Conservation (phyloP, 2,329 filamentous ascomycete genomes). For the Neocatenulostroma microsporum region DNA sequence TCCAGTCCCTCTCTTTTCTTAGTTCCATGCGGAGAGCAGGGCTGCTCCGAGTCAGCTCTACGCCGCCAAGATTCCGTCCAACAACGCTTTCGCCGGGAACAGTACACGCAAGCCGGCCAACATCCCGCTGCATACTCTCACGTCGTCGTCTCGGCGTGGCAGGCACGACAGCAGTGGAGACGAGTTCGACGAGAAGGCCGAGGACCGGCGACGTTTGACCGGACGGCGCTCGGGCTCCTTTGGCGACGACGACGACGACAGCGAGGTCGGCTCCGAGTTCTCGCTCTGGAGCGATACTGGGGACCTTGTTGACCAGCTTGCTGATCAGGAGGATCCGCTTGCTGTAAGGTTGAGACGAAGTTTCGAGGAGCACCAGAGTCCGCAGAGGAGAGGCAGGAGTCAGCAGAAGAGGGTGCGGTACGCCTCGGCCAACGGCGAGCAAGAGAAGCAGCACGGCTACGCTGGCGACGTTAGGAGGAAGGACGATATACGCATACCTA, state of each 20-base stretch:
- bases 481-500: slow-evolving; percentile 77
- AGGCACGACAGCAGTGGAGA: slow-evolving; percentile 33
- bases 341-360: slow-evolving; percentile 60
- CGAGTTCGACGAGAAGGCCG: slow-evolving; percentile 39
- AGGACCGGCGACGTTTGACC: slow-evolving; percentile 39
- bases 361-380: slow-evolving; percentile 44
- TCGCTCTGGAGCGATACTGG: slow-evolving; percentile 90
- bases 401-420: slow-evolving; percentile 64
- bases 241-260: slow-evolving; percentile 12
- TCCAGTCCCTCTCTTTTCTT: neutral
- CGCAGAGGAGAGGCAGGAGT: slow-evolving; percentile 18
- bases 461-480: slow-evolving; percentile 40
- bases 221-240: slow-evolving; percentile 28
- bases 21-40: slow-evolving; percentile 7
- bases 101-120: slow-evolving; percentile 65
- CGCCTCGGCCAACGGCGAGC: slow-evolving; percentile 33
- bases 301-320: slow-evolving; percentile 86
- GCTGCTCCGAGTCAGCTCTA: slow-evolving; percentile 39
- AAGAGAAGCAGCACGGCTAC: slow-evolving; percentile 18
- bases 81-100: slow-evolving; percentile 30
- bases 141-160: slow-evolving; percentile 35
- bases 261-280: slow-evolving; percentile 53
- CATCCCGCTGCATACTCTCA: slow-evolving; percentile 77
- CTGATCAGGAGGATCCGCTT: slow-evolving; percentile 73
- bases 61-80: slow-evolving; percentile 71